phyloP scores from a whole-genome alignment of 2,329 filamentous ascomycete genomes.

The Colletotrichum paranaense region DNA sequence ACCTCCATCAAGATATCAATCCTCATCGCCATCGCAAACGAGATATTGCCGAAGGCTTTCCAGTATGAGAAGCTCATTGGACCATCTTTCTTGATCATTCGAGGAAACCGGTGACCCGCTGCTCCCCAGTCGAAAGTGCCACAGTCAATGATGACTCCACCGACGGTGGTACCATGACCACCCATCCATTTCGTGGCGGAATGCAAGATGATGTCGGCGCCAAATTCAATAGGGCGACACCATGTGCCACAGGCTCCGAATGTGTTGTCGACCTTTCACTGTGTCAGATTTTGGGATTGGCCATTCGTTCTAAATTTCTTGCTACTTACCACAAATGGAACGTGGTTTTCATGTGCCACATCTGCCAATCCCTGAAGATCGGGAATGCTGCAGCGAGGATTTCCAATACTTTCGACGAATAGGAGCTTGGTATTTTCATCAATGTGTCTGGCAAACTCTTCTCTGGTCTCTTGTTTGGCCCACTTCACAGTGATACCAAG shows the following conservation, averaged over 20 bases:
- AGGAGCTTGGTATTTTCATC: slow-evolving; percentile 94
- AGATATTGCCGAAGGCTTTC: slow-evolving; percentile 66
- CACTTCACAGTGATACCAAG: slow-evolving; percentile 50
- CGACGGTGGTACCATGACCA: slow-evolving; percentile 78
- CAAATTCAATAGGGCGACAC: slow-evolving; percentile 4
- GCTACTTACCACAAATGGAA: too few relatives aligned
- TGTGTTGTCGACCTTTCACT: too few relatives aligned
- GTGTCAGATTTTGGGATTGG: too few relatives aligned
- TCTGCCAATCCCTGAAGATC: slow-evolving; percentile 70
- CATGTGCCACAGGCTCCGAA: too few relatives aligned
- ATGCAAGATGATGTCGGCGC: slow-evolving; percentile 77
- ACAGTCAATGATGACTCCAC: slow-evolving; percentile 73
- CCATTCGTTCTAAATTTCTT: too few relatives aligned
- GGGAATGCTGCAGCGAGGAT: slow-evolving; percentile 87
- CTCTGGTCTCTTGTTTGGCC: slow-evolving; percentile 85
- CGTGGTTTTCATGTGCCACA: too few relatives aligned
- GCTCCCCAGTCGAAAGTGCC: slow-evolving; percentile 76
- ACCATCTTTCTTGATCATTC: too few relatives aligned
- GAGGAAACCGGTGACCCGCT: too few relatives aligned
- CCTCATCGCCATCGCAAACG: slow-evolving; percentile 73
- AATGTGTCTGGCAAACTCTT: slow-evolving; percentile 86
- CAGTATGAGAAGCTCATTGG: not conserved
- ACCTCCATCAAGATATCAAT: slow-evolving; percentile 72
- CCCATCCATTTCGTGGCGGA: slow-evolving; percentile 81
- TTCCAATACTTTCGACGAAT: slow-evolving; percentile 92